A percentile compares a stretch with the other conserved stretches of the same genome.
Evolutionary conservation across 306 rosid genomes (phyloP).

Genomic region (Cicer yamashitae): DNA sequence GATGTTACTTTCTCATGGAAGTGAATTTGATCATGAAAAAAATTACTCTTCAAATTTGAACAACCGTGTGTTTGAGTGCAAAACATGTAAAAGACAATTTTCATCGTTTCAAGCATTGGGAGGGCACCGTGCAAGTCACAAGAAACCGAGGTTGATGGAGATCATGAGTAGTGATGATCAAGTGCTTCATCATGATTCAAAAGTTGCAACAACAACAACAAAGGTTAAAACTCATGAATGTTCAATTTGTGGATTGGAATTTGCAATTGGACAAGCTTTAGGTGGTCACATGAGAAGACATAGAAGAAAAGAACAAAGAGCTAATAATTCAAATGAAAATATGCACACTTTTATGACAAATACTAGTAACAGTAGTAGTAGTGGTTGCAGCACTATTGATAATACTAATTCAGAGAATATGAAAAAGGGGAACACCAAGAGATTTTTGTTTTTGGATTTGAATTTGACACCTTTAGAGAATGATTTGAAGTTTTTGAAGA

Average conservation of each 20-base stretch:
- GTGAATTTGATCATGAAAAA: slow-evolving; percentile 20
- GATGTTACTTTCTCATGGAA: slow-evolving; percentile 77
- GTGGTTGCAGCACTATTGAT: slow-evolving; percentile 8
- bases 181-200: not conserved
- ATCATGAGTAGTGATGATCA: not conserved
- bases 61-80: slow-evolving; percentile 88
- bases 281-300: slow-evolving; percentile 99
- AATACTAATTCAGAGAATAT: slow-evolving; percentile 28
- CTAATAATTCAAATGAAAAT: slow-evolving; percentile 1
- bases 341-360: not conserved
- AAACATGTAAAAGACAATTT: slow-evolving; percentile 78
- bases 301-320: slow-evolving; percentile 37
- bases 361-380: not conserved
- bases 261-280: slow-evolving; percentile 90
- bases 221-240: slow-evolving; percentile 92
- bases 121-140: slow-evolving; percentile 97
- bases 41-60: slow-evolving; percentile 36
- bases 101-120: slow-evolving; percentile 91
- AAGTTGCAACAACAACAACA: slow-evolving; percentile 39
- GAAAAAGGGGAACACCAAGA: slow-evolving; percentile 32
- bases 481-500: slow-evolving; percentile 67
- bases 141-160: slow-evolving; percentile 66
- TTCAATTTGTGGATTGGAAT: slow-evolving; percentile 84
- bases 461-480: slow-evolving; percentile 87
- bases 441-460: slow-evolving; percentile 71